Evolutionary conservation across 2,329 filamentous ascomycete genomes (phyloP).

Genomic region (Cyphellophora attinorum): DNA sequence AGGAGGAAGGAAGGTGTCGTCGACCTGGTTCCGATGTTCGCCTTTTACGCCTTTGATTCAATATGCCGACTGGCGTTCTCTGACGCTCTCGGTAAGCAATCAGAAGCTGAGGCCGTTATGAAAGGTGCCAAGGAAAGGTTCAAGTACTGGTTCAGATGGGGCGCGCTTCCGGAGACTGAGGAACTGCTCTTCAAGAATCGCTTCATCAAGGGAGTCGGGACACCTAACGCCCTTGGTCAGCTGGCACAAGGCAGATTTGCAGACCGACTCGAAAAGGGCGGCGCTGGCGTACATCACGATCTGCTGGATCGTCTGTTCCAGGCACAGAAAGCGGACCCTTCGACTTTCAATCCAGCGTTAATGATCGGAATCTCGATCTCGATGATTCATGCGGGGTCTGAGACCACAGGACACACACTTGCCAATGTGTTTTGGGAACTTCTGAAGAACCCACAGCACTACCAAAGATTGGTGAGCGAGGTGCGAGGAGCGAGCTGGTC

Average conservation of each 20-base stretch:
- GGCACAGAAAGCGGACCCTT: constrained; percentile 47
- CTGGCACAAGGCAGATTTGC: constrained; percentile 4
- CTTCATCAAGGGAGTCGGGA: constrained; percentile 1
- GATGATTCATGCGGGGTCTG: constrained; percentile 52
- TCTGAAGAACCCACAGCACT: constrained; percentile 47
- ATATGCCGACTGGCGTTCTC: constrained; percentile 7
- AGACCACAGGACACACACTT: constrained; percentile 69
- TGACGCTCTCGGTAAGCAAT: constrained; percentile 5
- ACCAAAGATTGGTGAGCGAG: constrained; percentile 20
- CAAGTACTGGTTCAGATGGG: constrained; percentile 5
- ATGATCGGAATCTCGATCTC: constrained; percentile 11
- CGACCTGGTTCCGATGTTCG: constrained; percentile 2
- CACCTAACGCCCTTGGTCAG: constrained; percentile 3
- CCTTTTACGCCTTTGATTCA: constrained; percentile 7
- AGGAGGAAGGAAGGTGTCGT: constrained; percentile 1
- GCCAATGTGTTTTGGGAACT: constrained; percentile 66
- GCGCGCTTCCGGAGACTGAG: constrained; percentile 4
- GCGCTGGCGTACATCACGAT: constrained; percentile 36
- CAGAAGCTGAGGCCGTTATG: constrained; percentile 2
- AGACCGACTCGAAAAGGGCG: constrained; percentile 3
- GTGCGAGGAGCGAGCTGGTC: constrained; percentile 1
- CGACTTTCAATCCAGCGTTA: constrained; percentile 3
- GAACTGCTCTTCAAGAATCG: constrained; percentile 10
- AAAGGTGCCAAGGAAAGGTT: constrained; percentile 2
- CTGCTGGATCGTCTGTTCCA: constrained; percentile 69